Percentiles rank a stretch among this genome's conserved stretches.
phyloP scores from a whole-genome alignment of 1,284 basidiomycete species.

The Austroboletus rostrupii region DNA sequence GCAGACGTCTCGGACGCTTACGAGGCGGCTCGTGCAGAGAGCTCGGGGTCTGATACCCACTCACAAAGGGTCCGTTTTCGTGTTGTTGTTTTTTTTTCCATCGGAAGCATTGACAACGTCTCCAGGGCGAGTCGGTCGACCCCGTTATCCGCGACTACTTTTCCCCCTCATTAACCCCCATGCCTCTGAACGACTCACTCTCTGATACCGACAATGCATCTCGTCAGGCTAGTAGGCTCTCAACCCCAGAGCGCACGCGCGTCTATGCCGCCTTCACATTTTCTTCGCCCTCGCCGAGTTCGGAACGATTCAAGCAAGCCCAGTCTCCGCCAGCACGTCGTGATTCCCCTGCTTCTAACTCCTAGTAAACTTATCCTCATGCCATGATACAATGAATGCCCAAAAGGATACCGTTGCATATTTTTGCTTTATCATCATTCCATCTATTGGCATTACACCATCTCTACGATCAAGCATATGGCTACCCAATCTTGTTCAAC shows the following conservation, averaged over 20 bases:
- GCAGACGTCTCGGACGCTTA: constrained; percentile 61
- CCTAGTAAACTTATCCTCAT: constrained; percentile 14
- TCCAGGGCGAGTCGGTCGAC: constrained; percentile 48
- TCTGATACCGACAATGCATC: constrained; percentile 24
- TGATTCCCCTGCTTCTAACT: constrained; percentile 2
- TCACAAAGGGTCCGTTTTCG: constrained; percentile 22
- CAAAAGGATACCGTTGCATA: constrained; percentile 29
- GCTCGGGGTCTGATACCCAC: constrained; percentile 34
- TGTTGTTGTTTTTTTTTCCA: not conserved
- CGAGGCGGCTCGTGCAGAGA: constrained; percentile 31
- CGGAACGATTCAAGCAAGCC: constrained; percentile 44
- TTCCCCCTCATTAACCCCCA: constrained; percentile 31
- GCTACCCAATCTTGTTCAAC: constrained; percentile 16
- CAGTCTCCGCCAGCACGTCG: constrained; percentile 18
- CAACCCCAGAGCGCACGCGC: constrained; percentile 66
- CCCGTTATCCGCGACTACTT: constrained; percentile 53
- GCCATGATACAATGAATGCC: constrained; percentile 6
- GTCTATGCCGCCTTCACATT: constrained; percentile 76
- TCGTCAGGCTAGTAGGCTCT: constrained; percentile 38
- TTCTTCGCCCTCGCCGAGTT: constrained; percentile 60
- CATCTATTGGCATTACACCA: constrained; percentile 33
- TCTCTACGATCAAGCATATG: constrained; percentile 25
- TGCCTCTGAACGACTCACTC: constrained; percentile 11
- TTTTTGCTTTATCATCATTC: constrained; percentile 32
- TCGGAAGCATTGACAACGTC: constrained; percentile 15